Conservation (phyloP, 164 flowering plant species). For the Stephania japonica region DNA sequence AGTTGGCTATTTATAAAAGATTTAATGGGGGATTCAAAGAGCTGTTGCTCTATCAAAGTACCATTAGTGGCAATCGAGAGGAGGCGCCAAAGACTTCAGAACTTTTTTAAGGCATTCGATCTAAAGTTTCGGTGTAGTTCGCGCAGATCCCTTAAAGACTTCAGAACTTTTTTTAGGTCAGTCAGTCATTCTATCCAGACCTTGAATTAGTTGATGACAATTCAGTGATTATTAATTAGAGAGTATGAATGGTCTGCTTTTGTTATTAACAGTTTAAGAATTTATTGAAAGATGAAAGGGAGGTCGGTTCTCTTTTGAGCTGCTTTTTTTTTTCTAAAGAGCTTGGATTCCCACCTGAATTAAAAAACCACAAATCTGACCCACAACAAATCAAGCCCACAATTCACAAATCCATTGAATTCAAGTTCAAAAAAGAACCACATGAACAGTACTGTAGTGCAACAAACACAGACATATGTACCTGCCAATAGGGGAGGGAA, state of each 20-base stretch:
- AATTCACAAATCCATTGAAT: neutral
- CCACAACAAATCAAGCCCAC: too few relatives aligned
- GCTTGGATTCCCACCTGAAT: too few relatives aligned
- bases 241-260: neutral
- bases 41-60: conserved; percentile 16
- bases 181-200: neutral
- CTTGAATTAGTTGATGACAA: neutral
- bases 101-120: conserved; percentile 27
- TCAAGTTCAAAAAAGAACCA: too few relatives aligned
- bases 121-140: conserved; percentile 34
- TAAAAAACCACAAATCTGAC: too few relatives aligned
- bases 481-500: conserved; percentile 86
- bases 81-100: conserved; percentile 17
- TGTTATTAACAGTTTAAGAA: conserved; percentile 42
- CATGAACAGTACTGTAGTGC: neutral
- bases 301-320: conserved; percentile 8
- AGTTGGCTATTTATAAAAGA: too few relatives aligned
- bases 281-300: conserved; percentile 20
- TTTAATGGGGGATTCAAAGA: conserved; percentile 36
- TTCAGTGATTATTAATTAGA: neutral
- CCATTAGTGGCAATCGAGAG: conserved; percentile 19
- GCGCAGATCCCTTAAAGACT: conserved; percentile 47
- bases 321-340: neutral
- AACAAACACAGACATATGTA: conserved; percentile 10
- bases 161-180: conserved; percentile 49